Conservation (phyloP, 441 rosid species). For the Erysimum cheiri region DNA sequence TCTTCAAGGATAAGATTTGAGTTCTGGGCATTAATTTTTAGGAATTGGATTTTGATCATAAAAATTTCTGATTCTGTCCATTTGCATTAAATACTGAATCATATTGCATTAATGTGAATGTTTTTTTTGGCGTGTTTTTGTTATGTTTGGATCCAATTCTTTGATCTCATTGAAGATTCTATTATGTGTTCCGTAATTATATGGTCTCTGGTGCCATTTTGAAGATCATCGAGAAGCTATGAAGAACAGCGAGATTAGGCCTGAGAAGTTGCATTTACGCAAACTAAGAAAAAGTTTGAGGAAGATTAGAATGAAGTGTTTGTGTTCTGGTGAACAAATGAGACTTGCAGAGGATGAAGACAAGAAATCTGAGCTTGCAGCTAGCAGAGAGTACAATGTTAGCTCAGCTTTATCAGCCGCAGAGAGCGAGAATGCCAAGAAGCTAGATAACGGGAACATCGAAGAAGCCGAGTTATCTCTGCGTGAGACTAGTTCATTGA, state of each 20-base stretch:
- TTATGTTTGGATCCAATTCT: not conserved
- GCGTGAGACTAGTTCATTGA: conserved; percentile 79
- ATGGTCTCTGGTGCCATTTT: conserved; percentile 17
- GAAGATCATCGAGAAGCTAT: conserved; percentile 57
- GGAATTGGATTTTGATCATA: conserved; percentile 11
- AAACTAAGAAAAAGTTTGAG: conserved; percentile 44
- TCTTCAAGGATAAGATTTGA: not conserved
- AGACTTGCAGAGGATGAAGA: conserved; percentile 49
- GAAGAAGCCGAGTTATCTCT: conserved; percentile 92
- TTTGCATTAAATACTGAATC: conserved; percentile 2
- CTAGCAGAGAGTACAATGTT: conserved; percentile 53
- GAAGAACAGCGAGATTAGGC: conserved; percentile 53
- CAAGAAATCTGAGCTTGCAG: conserved; percentile 57
- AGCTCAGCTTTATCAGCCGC: conserved; percentile 55
- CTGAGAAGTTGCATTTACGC: conserved; percentile 46
- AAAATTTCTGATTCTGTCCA: conserved; percentile 1
- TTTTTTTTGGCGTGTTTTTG: not conserved
- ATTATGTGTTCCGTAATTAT: not conserved
- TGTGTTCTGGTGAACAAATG: conserved; percentile 68
- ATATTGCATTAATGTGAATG: conserved; percentile 10
- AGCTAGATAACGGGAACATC: conserved; percentile 61
- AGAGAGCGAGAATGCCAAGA: conserved; percentile 55
- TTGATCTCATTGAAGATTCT: not conserved
- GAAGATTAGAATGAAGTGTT: conserved; percentile 71
- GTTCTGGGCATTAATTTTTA: conserved; percentile 4